Evolutionary conservation across 2,329 filamentous ascomycete genomes (phyloP).

Genomic region (Aureobasidium melanogenum): DNA sequence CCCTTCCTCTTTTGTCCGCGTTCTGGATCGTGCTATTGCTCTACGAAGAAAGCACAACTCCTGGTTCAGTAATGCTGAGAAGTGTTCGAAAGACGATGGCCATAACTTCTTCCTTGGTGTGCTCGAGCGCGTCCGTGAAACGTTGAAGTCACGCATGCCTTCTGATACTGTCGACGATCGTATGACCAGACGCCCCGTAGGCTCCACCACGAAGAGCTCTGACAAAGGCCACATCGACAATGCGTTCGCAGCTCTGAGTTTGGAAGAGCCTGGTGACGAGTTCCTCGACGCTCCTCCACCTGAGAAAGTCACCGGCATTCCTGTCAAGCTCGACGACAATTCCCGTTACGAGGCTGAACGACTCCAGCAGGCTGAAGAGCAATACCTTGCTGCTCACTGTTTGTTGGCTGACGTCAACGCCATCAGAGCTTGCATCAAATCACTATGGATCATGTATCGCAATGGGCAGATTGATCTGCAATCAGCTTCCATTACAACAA

Average conservation of each 20-base stretch:
- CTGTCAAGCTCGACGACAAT: not conserved
- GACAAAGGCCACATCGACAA: not conserved
- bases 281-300: not conserved
- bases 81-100: not conserved
- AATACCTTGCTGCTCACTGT: not conserved
- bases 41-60: not conserved
- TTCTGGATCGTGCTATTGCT: not conserved
- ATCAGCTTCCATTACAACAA: not conserved
- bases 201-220: not conserved
- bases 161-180: not conserved
- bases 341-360: not conserved
- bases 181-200: not conserved
- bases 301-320: not conserved
- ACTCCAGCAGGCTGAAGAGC: not conserved
- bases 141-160: not conserved
- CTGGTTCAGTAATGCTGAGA: not conserved
- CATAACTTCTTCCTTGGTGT: not conserved
- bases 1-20: not conserved
- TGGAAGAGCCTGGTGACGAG: not conserved
- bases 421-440: not conserved
- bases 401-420: not conserved
- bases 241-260: not conserved
- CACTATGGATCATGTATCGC: not conserved
- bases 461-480: not conserved
- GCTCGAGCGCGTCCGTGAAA: not conserved